These are phyloP conservation scores for Zalaria sp. DNA, from an alignment of 2,329 filamentous ascomycete species.

Conservation along the genomic window DNA sequence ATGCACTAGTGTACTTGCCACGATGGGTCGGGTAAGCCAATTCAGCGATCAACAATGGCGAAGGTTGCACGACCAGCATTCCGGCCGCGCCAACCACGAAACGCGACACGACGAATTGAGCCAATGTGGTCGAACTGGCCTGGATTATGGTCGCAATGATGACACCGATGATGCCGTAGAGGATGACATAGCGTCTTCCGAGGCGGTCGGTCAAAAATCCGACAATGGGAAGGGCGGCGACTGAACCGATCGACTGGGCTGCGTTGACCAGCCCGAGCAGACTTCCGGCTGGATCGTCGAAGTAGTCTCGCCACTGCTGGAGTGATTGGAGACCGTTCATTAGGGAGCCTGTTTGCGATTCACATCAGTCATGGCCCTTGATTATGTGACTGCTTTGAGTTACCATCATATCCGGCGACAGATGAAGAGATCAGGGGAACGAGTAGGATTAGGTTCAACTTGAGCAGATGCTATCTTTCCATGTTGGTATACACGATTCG, in stretches of 20 bases:
- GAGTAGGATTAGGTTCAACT: slow-evolving; percentile 30
- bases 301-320: slow-evolving; percentile 26
- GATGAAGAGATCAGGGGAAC: slow-evolving; percentile 29
- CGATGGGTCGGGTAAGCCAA: slow-evolving; percentile 29
- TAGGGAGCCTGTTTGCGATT: slow-evolving; percentile 14
- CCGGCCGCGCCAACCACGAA: slow-evolving; percentile 23
- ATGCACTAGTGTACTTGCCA: slow-evolving; percentile 19
- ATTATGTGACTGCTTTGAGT: not conserved
- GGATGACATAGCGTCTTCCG: slow-evolving; percentile 26
- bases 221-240: slow-evolving; percentile 23
- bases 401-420: slow-evolving; percentile 32
- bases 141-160: slow-evolving; percentile 20
- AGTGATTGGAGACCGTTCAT: slow-evolving; percentile 34
- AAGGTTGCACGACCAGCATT: slow-evolving; percentile 17
- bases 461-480: slow-evolving; percentile 14
- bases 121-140: slow-evolving; percentile 12
- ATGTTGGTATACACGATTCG: too few relatives aligned
- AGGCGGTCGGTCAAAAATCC: slow-evolving; percentile 24
- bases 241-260: slow-evolving; percentile 25
- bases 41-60: slow-evolving; percentile 25
- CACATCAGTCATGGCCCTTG: not conserved
- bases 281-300: slow-evolving; percentile 22
- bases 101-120: slow-evolving; percentile 22
- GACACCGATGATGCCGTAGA: slow-evolving; percentile 21
- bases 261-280: slow-evolving; percentile 25